A percentile compares a stretch with the other conserved stretches of the same genome.
Evolutionary conservation across 257 asterid genomes (phyloP).

Genomic region (Solanum clarkiae): DNA sequence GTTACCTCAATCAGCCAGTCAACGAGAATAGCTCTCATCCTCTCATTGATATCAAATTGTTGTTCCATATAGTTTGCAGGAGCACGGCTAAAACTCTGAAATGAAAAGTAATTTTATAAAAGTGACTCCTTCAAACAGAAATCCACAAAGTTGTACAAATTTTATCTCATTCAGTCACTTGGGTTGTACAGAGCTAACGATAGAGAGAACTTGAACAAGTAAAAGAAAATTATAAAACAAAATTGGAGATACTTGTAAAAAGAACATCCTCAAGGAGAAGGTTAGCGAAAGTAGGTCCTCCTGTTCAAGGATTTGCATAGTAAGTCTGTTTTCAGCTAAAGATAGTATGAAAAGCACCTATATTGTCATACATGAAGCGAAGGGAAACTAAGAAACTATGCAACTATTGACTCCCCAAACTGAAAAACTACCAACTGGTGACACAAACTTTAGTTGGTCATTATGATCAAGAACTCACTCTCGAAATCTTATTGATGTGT

Average conservation of each 20-base stretch:
- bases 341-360: not conserved
- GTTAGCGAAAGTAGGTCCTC: not conserved
- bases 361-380: not conserved
- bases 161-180: not conserved
- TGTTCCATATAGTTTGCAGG: conserved; percentile 49
- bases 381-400: not conserved
- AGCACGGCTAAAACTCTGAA: conserved; percentile 48
- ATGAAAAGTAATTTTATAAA: not conserved
- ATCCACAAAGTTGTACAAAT: not conserved
- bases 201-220: not conserved
- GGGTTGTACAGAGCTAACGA: not conserved
- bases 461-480: not conserved
- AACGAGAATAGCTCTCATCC: conserved; percentile 82
- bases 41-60: conserved; percentile 70
- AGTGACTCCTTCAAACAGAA: not conserved
- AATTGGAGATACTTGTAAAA: not conserved
- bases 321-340: not conserved
- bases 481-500: not conserved
- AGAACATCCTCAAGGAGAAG: not conserved
- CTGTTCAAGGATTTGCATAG: not conserved
- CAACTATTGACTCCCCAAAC: not conserved
- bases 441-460: not conserved
- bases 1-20: conserved; percentile 97
- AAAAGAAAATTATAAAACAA: not conserved
- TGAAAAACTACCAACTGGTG: not conserved